These are phyloP conservation scores for Aschersonia sp. DNA, from an alignment of 2,329 filamentous ascomycete genomes.

Conservation along the genomic window DNA sequence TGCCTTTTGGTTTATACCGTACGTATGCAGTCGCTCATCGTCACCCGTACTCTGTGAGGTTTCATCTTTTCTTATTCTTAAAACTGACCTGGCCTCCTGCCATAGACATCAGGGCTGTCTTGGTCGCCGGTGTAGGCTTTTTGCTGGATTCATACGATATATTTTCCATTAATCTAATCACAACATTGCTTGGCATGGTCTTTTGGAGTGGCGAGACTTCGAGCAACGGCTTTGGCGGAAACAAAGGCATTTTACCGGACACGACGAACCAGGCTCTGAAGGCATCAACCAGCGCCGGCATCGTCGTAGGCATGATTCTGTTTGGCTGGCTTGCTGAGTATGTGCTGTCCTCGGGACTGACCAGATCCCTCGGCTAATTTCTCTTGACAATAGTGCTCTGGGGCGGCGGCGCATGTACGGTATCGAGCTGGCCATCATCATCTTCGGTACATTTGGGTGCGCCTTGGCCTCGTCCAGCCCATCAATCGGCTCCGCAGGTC, in stretches of 20 bases:
- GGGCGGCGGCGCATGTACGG: slow-evolving; percentile 76
- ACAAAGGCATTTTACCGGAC: slow-evolving; percentile 44
- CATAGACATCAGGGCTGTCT: slow-evolving; percentile 50
- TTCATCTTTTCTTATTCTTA: too few species aligned
- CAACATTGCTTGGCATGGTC: slow-evolving; percentile 57
- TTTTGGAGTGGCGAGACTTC: slow-evolving; percentile 45
- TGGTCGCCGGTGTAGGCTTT: slow-evolving; percentile 71
- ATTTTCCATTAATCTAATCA: slow-evolving; percentile 66
- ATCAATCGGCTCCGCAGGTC: slow-evolving; percentile 41
- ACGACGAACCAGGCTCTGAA: slow-evolving; percentile 61
- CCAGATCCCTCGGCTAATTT: slow-evolving; percentile 6
- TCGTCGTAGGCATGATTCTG: slow-evolving; percentile 60
- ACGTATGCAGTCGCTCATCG: slow-evolving; percentile 8
- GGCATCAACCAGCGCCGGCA: slow-evolving; percentile 66
- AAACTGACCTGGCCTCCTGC: neutral
- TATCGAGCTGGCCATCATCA: slow-evolving; percentile 58
- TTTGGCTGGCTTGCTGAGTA: slow-evolving; percentile 66
- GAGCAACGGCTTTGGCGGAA: slow-evolving; percentile 32
- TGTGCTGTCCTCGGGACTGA: slow-evolving; percentile 5
- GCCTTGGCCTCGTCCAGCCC: slow-evolving; percentile 46
- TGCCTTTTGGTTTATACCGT: slow-evolving; percentile 60
- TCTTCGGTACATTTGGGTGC: slow-evolving; percentile 54
- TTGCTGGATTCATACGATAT: slow-evolving; percentile 73
- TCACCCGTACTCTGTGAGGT: too few species aligned
- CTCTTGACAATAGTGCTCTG: slow-evolving; percentile 27